Conservation (phyloP, 2,329 filamentous ascomycete genomes). For the Didymella arachidicola region DNA sequence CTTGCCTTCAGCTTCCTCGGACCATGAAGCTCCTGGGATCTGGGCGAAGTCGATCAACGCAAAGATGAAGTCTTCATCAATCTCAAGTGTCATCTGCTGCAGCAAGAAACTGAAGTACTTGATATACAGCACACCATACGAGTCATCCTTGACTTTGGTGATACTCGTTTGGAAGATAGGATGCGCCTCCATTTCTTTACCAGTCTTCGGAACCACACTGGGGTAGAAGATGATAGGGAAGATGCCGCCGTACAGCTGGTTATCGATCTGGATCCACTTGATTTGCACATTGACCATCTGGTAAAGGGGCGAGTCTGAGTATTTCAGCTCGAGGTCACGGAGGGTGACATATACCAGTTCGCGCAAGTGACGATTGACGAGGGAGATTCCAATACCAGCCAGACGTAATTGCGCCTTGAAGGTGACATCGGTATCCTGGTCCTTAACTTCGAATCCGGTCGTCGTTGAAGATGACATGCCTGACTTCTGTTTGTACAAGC, state of each 20-base stretch:
- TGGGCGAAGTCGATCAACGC: constrained; percentile 94
- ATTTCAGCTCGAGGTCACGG: constrained; percentile 87
- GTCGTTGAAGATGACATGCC: constrained; percentile 65
- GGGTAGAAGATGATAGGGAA: constrained; percentile 98
- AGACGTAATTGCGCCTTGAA: constrained; percentile 90
- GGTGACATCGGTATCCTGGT: constrained; percentile 83
- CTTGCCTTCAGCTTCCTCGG: constrained; percentile 80
- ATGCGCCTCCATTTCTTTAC: constrained; percentile 94
- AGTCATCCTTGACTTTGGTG: constrained; percentile 96
- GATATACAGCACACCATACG: constrained; percentile 96
- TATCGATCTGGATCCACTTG: constrained; percentile 99
- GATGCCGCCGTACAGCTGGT: constrained; percentile 96
- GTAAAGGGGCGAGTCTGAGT: constrained; percentile 90
- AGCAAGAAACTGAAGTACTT: constrained; percentile 95
- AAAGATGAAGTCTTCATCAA: constrained; percentile 98
- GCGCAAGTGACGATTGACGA: constrained; percentile 90
- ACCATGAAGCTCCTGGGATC: constrained; percentile 88
- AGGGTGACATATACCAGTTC: constrained; percentile 95
- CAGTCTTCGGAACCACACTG: constrained; percentile 95
- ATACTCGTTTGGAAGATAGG: constrained; percentile 92
- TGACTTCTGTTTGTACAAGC: constrained; percentile 79
- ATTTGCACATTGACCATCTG: constrained; percentile 90
- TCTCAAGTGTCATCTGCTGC: constrained; percentile 97
- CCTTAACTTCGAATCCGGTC: constrained; percentile 90
- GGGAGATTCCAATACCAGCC: constrained; percentile 88